Base-by-base conservation (phyloP, 2,329 filamentous ascomycete species). In the Macrophomina tecta region DNA sequence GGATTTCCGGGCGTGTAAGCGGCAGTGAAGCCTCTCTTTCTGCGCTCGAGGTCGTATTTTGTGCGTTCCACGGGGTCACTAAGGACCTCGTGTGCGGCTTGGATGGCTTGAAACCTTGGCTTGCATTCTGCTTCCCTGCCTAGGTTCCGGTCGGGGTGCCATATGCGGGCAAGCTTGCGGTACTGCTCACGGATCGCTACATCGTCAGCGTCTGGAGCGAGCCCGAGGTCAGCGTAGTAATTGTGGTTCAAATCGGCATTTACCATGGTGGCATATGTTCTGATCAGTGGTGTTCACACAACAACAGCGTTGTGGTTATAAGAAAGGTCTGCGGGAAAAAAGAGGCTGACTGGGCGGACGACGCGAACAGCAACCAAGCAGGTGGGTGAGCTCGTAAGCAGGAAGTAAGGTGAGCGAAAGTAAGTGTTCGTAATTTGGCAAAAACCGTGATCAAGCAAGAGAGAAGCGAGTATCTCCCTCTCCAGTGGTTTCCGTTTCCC, bases 141-240 rank as follows among this genome's bases (percentile, higher is more conserved):
- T 11, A 90, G 92, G 75, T 97, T 97, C 68, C 93, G 90, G 77
- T 97, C 93, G 7, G 93, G 93, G 74, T 97, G 93, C 74, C 91
- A 96, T 77, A 91, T 91, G 55, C 96, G 83, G 56, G 93, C 93
- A 74, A 97, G 86, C 78, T 93, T 93, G 71, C 91, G 87, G 79
- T 93, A 97, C 73, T 94, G 90, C 78, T 90, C 95, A 82, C 92
- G 94, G 76, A 97, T 89, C 48, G 95, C 92, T 36, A 89, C 86
- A 51, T 88, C 80, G 70, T 90, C 88, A 64, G 91, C 91, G 72
- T 85, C 86, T 9, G 86, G 82, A 1, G 87, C 79, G 66, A 97
- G 81, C 70, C 92, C 91, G 65, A 97, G 84, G 80, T 96, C 93
- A 69, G 89, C 90, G 80, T 97, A 97, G 79, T 95, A 95, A 80